phyloP scores from a whole-genome alignment of 768 basidiomycete species.

The Pilatotrama ljubarskyi region DNA sequence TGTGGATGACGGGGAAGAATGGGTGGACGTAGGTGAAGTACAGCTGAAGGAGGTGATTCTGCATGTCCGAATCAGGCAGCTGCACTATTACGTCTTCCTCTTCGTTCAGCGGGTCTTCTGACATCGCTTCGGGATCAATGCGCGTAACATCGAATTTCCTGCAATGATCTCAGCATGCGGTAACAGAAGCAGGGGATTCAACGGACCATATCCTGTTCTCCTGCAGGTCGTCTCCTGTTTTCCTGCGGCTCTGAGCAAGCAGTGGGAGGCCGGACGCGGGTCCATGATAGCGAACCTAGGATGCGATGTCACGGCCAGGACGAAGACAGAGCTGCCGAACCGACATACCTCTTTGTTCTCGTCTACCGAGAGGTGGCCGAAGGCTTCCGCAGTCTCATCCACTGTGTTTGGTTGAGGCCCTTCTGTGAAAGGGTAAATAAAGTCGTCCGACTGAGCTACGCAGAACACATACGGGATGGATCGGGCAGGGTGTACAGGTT shows the following conservation, averaged over 20 bases:
- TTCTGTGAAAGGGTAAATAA: neutral
- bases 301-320: constrained; percentile 14
- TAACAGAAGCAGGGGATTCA: too few species aligned
- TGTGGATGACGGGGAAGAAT: constrained; percentile 79
- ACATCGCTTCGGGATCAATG: constrained; percentile 3
- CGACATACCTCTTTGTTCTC: constrained; percentile 67
- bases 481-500: constrained; percentile 13
- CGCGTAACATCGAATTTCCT: constrained; percentile 24
- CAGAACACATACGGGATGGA: constrained; percentile 2
- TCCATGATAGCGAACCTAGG: constrained; percentile 82
- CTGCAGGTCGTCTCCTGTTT: constrained; percentile 67
- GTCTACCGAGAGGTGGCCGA: constrained; percentile 73
- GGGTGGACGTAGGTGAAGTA: constrained; percentile 88
- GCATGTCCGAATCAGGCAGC: constrained; percentile 62
- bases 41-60: constrained; percentile 67
- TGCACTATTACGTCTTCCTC: constrained; percentile 17
- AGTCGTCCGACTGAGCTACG: neutral
- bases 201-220: constrained; percentile 39
- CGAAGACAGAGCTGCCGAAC: neutral
- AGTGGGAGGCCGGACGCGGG: constrained; percentile 75
- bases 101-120: neutral
- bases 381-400: constrained; percentile 51
- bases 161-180: neutral
- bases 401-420: constrained; percentile 16
- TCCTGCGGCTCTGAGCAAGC: constrained; percentile 63